These are phyloP conservation scores for Albatrellus sp. DNA, from an alignment of 1,284 basidiomycete species.

Conservation along the genomic window DNA sequence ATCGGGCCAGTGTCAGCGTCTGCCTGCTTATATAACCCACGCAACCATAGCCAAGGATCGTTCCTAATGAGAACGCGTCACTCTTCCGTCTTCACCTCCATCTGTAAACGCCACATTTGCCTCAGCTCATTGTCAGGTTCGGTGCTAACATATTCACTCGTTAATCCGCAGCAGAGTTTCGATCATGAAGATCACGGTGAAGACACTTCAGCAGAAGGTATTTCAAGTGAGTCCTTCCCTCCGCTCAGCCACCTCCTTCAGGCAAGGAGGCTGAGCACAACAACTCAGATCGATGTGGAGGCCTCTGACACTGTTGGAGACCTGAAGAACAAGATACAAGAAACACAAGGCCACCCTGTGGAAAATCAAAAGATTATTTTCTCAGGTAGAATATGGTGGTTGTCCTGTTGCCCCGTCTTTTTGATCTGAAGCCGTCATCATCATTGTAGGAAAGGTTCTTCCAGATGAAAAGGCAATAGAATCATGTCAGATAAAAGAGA, in stretches of 20 bases:
- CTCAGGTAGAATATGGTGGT: slow-evolving; percentile 43
- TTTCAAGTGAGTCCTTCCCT: slow-evolving; percentile 38
- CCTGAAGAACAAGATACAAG: slow-evolving; percentile 81
- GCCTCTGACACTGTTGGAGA: slow-evolving; percentile 62
- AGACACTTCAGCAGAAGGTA: slow-evolving; percentile 87
- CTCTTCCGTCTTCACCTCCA: slow-evolving; percentile 4
- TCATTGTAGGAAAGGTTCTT: slow-evolving; percentile 75
- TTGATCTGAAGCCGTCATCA: neutral
- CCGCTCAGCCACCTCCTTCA: slow-evolving; percentile 2
- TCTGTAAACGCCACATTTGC: slow-evolving; percentile 18
- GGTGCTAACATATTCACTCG: slow-evolving; percentile 11
- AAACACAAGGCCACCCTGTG: slow-evolving; percentile 64
- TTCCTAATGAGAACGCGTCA: slow-evolving; percentile 1
- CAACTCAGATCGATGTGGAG: slow-evolving; percentile 68
- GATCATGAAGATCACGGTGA: slow-evolving; percentile 86
- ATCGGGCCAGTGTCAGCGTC: too few species aligned
- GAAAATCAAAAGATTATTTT: slow-evolving; percentile 91
- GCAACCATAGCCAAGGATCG: too few species aligned
- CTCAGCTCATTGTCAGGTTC: slow-evolving; percentile 6
- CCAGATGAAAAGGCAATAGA: slow-evolving; percentile 82
- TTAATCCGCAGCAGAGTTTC: slow-evolving; percentile 12
- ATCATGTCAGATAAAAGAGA: slow-evolving; percentile 91
- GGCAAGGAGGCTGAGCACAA: neutral
- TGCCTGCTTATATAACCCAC: slow-evolving; percentile 2
- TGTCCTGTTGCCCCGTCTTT: neutral